Conservation (phyloP, 306 rosid species). For the Cicer chorassanicum region DNA sequence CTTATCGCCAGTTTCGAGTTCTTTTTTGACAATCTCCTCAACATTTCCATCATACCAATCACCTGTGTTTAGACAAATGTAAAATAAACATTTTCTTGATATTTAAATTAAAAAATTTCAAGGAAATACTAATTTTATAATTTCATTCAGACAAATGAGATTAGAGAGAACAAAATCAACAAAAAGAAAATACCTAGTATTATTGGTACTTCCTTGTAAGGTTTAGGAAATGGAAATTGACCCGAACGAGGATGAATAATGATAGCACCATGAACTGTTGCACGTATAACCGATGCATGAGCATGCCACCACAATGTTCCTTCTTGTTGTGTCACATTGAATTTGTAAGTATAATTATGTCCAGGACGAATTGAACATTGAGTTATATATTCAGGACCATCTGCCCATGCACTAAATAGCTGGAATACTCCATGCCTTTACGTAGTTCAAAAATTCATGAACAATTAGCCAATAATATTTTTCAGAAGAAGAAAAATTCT, state of each 20-base stretch:
- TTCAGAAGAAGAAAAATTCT: not conserved
- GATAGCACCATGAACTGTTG: constrained; percentile 66
- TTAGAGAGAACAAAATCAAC: not conserved
- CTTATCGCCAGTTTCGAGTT: constrained; percentile 5
- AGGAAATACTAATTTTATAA: not conserved
- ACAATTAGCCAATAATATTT: not conserved
- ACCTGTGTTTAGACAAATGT: constrained; percentile 37
- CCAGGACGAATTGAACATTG: constrained; percentile 62
- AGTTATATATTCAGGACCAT: constrained; percentile 64
- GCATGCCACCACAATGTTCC: constrained; percentile 90
- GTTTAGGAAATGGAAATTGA: constrained; percentile 47
- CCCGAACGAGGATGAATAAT: constrained; percentile 49
- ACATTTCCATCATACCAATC: constrained; percentile 66
- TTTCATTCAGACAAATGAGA: not conserved
- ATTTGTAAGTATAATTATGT: constrained; percentile 50
- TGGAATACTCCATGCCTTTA: constrained; percentile 67
- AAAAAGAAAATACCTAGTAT: constrained; percentile 16
- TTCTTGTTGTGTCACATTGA: constrained; percentile 57
- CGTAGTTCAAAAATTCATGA: not conserved
- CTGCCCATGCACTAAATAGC: constrained; percentile 60
- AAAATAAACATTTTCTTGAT: not conserved
- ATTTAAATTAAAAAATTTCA: not conserved
- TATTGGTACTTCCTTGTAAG: constrained; percentile 49
- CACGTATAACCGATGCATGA: constrained; percentile 57
- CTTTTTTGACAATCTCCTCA: not conserved